Evolutionary conservation across 2,329 filamentous ascomycete genomes (phyloP), one percentile per base, ranked within the genome.

Genomic region (Aspergillus caelatus): DNA sequence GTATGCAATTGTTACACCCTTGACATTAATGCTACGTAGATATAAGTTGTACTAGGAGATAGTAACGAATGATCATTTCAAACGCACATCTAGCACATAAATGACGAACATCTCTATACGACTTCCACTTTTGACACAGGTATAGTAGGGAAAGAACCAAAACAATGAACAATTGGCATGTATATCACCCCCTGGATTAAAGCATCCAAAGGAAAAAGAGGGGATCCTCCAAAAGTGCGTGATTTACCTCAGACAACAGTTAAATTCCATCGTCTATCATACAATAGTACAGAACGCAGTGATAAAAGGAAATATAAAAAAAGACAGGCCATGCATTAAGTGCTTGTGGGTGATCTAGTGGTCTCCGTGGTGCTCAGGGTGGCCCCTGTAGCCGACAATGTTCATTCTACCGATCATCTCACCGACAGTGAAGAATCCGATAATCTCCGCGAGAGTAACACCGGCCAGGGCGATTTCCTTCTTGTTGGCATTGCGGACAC

Each of bases 351-450:
- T 71, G 63, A 67, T 70, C 69, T 71, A 67, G 67, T 78, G 77
- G 74, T 78, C 75, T 66, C 67, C 69, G 67, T 80, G 76, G 71
- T 85, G 85, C 67, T 79, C 79, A 68, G 78, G 76, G 78, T 91
- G 88, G 77, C 91, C 91, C 80, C 86, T 87, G 86, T 99, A 99
- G 69, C 95, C 95, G 72, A 99, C 86, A 72, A 99, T 80, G 91
- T 99, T 98, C 84, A 95, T 88, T 76, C 94, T 88, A 74, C 95
- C 95, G 74, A 99, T 89, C 80, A 99, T 98, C 86, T 98, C 94
- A 69, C 95, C 95, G 61, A 98, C 88, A 66, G 94, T 96, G 87
- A 98, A 99, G 88, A 99, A 99, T 66, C 95, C 95, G 70, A 99
- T 82, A 57, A 93, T 86, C 83, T 99, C 94, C 62, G 94, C 94